These are phyloP conservation scores for Gilbertella persicaria DNA, from an alignment of 371 early-diverging fungal species.

Conservation along the genomic window DNA sequence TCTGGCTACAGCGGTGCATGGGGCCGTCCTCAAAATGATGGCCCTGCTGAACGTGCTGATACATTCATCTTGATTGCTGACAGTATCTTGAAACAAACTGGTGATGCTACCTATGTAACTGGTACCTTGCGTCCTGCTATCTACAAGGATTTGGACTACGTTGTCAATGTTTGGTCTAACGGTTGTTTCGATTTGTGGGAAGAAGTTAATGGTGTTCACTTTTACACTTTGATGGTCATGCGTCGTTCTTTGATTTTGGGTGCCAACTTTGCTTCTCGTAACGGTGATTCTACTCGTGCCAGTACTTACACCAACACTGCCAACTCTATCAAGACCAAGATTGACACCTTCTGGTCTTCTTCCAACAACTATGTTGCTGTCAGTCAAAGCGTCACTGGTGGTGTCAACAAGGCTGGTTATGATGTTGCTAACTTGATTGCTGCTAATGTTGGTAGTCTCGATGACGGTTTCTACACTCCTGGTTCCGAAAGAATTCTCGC, in stretches of 20 bases:
- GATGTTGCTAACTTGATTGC: slow-evolving; percentile 62
- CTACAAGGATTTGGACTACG: slow-evolving; percentile 64
- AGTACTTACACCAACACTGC: slow-evolving; percentile 23
- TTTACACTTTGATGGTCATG: slow-evolving; percentile 71
- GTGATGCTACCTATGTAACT: slow-evolving; percentile 29
- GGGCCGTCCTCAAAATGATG: slow-evolving; percentile 84
- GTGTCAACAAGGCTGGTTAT: slow-evolving; percentile 43
- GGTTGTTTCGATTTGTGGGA: slow-evolving; percentile 67
- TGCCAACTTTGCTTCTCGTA: slow-evolving; percentile 45
- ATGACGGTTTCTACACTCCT: slow-evolving; percentile 37
- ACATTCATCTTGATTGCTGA: slow-evolving; percentile 53
- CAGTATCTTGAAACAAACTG: slow-evolving; percentile 27
- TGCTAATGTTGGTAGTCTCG: slow-evolving; percentile 41
- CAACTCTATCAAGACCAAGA: slow-evolving; percentile 17
- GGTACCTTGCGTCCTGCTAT: slow-evolving; percentile 29
- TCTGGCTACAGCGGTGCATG: slow-evolving; percentile 51
- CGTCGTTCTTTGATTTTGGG: slow-evolving; percentile 63
- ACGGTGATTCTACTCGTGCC: slow-evolving; percentile 19
- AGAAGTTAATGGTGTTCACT: slow-evolving; percentile 58
- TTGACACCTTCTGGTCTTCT: slow-evolving; percentile 43
- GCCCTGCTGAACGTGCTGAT: slow-evolving; percentile 74
- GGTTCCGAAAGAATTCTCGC: slow-evolving; percentile 37
- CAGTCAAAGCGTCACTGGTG: slow-evolving; percentile 37
- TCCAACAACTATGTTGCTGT: slow-evolving; percentile 26
- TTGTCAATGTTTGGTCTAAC: slow-evolving; percentile 45